Conservation (phyloP, 352 stramenopile species). For the Pythium dissimile region DNA sequence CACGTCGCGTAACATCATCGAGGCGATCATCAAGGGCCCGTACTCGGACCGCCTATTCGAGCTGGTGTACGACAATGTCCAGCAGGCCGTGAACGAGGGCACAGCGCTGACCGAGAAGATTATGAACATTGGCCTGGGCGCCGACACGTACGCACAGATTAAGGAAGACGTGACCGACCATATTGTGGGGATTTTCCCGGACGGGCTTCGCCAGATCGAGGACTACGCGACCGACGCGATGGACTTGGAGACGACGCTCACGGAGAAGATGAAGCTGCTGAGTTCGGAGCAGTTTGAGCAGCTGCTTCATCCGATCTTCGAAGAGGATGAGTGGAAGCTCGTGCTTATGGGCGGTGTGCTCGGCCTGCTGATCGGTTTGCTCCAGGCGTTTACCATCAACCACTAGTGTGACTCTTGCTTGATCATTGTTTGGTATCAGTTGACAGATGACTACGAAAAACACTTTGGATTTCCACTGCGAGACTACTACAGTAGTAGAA, state of each 20-base stretch:
- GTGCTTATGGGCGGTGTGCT: conserved; percentile 95
- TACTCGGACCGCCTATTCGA: conserved; percentile 86
- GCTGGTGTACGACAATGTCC: conserved; percentile 86
- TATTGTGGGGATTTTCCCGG: conserved; percentile 85
- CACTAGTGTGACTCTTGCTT: conserved; percentile 36
- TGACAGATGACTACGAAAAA: no score
- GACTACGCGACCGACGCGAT: conserved; percentile 92
- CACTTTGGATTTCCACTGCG: no score
- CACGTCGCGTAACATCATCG: conserved; percentile 87
- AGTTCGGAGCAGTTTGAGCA: conserved; percentile 92
- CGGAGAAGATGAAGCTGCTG: conserved; percentile 90
- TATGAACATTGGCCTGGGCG: conserved; percentile 81
- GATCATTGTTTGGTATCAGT: background rate
- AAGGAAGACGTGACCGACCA: conserved; percentile 88
- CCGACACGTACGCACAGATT: conserved; percentile 82
- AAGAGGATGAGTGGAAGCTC: conserved; percentile 98
- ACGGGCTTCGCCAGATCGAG: conserved; percentile 89
- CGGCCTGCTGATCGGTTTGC: conserved; percentile 86
- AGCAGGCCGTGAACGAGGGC: conserved; percentile 79
- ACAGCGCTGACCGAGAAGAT: conserved; percentile 76
- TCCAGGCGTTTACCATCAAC: conserved; percentile 91
- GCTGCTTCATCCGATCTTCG: conserved; percentile 96
- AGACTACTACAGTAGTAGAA: background rate
- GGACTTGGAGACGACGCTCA: conserved; percentile 89
- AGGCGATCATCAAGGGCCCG: conserved; percentile 86